phyloP scores from a whole-genome alignment of 2,329 filamentous ascomycete genomes.

The Epichloe baconii region DNA sequence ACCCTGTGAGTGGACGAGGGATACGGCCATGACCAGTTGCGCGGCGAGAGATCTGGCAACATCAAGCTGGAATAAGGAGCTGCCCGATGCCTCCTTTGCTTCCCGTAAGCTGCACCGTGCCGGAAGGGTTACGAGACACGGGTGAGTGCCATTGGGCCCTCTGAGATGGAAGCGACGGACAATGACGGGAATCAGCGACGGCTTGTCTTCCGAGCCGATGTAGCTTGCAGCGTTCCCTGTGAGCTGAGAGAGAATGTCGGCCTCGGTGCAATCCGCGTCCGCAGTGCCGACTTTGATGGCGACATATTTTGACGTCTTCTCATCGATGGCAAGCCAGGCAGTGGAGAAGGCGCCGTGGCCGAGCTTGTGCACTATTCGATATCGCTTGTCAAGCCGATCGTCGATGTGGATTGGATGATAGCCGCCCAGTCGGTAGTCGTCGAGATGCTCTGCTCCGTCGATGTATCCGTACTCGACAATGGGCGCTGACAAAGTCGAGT shows the following conservation, averaged over 20 bases:
- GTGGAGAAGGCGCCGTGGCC: constrained; percentile 21
- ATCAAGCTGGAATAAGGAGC: constrained; percentile 4
- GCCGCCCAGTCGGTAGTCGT: constrained; percentile 9
- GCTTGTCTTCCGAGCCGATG: not conserved
- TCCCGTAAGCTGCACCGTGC: constrained; percentile 15
- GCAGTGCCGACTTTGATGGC: constrained; percentile 21
- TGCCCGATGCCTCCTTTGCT: constrained; percentile 8
- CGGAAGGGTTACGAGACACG: constrained; percentile 15
- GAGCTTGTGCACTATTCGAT: constrained; percentile 28
- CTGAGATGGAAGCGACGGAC: constrained; percentile 12
- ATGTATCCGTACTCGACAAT: constrained; percentile 9
- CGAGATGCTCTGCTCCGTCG: constrained; percentile 12
- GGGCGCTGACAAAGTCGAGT: constrained; percentile 1
- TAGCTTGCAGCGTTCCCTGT: no score
- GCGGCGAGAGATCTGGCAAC: no score
- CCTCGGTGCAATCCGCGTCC: constrained; percentile 11
- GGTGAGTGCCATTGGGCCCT: constrained; percentile 11
- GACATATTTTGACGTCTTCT: constrained; percentile 13
- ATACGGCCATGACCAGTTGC: constrained; percentile 18
- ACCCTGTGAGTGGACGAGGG: constrained; percentile 8
- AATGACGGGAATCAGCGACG: constrained; percentile 8
- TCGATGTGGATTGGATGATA: constrained; percentile 29
- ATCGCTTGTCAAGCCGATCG: constrained; percentile 24
- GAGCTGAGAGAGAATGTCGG: constrained; percentile 11
- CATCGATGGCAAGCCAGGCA: constrained; percentile 20